Evolutionary conservation across 768 basidiomycete genomes (phyloP).

Genomic region (Phanerochaete carnosa): DNA sequence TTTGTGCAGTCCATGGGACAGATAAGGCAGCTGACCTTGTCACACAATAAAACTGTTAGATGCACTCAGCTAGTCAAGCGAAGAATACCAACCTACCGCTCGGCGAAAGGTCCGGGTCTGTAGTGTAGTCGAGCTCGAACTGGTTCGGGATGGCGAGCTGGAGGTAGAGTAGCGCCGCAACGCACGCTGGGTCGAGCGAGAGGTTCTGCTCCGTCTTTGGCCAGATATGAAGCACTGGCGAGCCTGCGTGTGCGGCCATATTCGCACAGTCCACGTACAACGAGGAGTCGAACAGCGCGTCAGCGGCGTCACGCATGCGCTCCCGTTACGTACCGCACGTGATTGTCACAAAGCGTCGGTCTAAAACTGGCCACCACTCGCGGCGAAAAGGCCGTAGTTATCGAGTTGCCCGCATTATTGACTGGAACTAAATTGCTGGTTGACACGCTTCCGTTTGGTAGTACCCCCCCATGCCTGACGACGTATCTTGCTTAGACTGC

Average conservation of each 20-base stretch:
- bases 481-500: no score
- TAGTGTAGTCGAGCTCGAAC: constrained; percentile 58
- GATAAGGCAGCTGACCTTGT: constrained; percentile 69
- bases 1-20: constrained; percentile 52
- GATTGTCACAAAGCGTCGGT: not conserved
- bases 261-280: not conserved
- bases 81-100: constrained; percentile 49
- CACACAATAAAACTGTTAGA: not conserved
- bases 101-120: constrained; percentile 70
- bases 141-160: constrained; percentile 68
- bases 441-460: no score
- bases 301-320: not conserved
- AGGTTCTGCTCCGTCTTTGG: constrained; percentile 61
- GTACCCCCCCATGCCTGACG: no score
- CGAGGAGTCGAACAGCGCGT: not conserved
- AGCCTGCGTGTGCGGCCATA: not conserved
- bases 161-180: constrained; percentile 64
- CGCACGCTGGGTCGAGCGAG: constrained; percentile 64
- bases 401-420: no score
- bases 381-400: no score
- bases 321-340: not conserved
- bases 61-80: not conserved
- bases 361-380: not conserved
- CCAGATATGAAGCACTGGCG: constrained; percentile 58
- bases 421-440: no score